Evolutionary conservation across 176 grass and related monocot species (phyloP).

Genomic region (Juncus effusus): DNA sequence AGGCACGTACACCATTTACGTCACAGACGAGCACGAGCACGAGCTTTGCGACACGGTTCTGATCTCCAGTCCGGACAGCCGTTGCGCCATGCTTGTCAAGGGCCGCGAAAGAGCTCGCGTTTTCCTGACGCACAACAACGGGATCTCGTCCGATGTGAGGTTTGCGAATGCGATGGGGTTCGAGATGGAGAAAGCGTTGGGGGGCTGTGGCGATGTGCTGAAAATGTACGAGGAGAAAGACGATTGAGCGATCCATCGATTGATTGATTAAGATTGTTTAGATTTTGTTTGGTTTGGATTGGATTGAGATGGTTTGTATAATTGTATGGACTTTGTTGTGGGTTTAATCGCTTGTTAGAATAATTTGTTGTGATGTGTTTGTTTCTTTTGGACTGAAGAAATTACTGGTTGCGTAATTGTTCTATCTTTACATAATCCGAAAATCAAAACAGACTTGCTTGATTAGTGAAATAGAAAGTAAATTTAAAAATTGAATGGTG

Average conservation of each 20-base stretch:
- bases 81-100: constrained; percentile 42
- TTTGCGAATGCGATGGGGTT: constrained; percentile 73
- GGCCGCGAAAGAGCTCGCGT: constrained; percentile 77
- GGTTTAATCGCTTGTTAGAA: not conserved
- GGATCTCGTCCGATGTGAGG: constrained; percentile 55
- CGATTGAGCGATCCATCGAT: constrained; percentile 1
- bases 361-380: no score
- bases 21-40: constrained; percentile 56
- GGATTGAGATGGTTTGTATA: not conserved
- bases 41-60: constrained; percentile 82
- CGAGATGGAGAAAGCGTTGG: constrained; percentile 47
- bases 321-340: not conserved
- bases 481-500: not conserved
- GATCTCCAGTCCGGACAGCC: constrained; percentile 65
- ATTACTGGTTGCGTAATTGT: no score
- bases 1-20: constrained; percentile 80
- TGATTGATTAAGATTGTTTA: no score
- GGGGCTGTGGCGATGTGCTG: constrained; percentile 47
- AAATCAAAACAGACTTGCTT: no score
- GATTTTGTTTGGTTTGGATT: not conserved
- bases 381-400: no score
- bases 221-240: constrained; percentile 64
- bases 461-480: no score
- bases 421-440: no score
- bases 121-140: constrained; percentile 88